Base-by-base conservation (phyloP, 2,329 filamentous ascomycete genomes). In the Phialophora macrospora region DNA sequence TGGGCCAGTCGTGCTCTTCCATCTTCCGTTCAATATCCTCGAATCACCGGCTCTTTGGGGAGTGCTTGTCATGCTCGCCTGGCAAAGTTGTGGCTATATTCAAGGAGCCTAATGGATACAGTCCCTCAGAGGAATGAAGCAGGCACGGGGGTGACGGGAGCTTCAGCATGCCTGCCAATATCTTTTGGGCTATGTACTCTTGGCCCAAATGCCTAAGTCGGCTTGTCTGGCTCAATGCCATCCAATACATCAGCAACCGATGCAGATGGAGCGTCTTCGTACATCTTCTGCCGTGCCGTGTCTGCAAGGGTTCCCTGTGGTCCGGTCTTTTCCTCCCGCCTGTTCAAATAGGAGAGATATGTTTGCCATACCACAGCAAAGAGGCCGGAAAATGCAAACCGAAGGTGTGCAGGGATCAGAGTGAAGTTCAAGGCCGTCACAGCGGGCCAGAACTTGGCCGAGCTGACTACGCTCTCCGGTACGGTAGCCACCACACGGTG, bases 321-420 rank as follows among this genome's bases (percentile, higher is more conserved):
- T 6, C 56, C 69, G 24, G 63, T 62, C 54, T 70, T 70, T 52
- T 72, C 71, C 52, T 71, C 68, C 44, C 61, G 66, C 55, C 71
- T 63, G 54, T 72, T 72, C 59, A 72, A 65, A 52, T 67, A 90
- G 71, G 88, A 91, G 72, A 97, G 75, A 81, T 97, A 97, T 0
- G 92, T 93, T 83, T 97, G 93, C 93, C 93, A 97, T 0, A 90
- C 90, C 60, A 97, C 89, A 0, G 92, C 91, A 69, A 96, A 85
- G 6, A 90, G 80, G 1, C 91, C 92, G 0, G 90, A 87, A 72
- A 97, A 95, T 12, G 96, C 84, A 72, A 88, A 91, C 58, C 93
- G 83, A 77, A 92, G 94, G 74, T 94, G 88, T 56, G 92, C 81
- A 24, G 88, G 87, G 3, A 97, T 81, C 73, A 92, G 94, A 17